These are phyloP conservation scores for Plasmodium vivax DNA, from an alignment of 169 alveolate genomes.

Conservation along the genomic window DNA sequence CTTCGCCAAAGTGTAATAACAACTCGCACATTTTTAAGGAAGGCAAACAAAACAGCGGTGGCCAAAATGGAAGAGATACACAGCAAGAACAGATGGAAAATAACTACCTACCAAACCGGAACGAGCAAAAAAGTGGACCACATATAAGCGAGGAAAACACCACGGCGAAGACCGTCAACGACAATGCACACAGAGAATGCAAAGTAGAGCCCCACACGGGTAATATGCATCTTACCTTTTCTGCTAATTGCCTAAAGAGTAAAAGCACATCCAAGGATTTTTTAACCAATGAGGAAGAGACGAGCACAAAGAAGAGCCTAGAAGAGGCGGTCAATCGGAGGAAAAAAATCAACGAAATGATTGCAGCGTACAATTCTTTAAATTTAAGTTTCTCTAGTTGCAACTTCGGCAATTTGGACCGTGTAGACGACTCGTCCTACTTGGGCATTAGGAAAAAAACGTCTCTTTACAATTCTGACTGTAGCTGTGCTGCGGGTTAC, in stretches of 20 bases:
- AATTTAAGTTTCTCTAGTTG: slow-evolving; percentile 61
- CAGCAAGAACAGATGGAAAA: neutral
- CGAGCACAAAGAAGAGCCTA: slow-evolving; percentile 38
- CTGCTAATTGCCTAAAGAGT: slow-evolving; percentile 1
- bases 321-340: slow-evolving; percentile 74
- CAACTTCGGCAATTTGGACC: slow-evolving; percentile 6
- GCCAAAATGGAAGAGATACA: neutral
- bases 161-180: neutral
- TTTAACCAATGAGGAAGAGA: slow-evolving; percentile 23
- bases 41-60: neutral
- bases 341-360: slow-evolving; percentile 55
- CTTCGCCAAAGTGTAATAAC: slow-evolving; percentile 8
- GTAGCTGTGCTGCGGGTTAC: neutral
- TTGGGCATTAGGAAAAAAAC: slow-evolving; percentile 29
- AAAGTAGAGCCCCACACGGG: neutral
- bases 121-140: neutral
- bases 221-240: neutral
- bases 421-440: slow-evolving; percentile 7
- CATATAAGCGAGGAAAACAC: slow-evolving; percentile 1
- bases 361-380: slow-evolving; percentile 53
- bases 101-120: neutral
- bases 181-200: slow-evolving; percentile 7
- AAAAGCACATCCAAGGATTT: neutral
- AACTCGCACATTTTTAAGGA: slow-evolving; percentile 3
- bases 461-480: slow-evolving; percentile 15